phyloP scores from a whole-genome alignment of 208 protist species.

The Plasmodiophora brassicae region DNA sequence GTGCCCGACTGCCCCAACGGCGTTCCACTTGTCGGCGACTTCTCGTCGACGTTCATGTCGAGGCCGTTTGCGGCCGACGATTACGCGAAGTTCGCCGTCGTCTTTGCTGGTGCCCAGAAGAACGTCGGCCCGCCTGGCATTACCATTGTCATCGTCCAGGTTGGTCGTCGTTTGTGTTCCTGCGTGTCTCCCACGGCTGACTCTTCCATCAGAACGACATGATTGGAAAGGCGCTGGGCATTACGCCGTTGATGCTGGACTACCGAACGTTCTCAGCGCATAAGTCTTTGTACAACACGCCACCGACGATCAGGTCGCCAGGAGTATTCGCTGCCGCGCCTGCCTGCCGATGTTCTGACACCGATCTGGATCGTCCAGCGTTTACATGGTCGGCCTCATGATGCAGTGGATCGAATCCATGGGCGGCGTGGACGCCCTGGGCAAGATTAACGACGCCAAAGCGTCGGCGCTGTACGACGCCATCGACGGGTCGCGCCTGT shows the following conservation, averaged over 20 bases:
- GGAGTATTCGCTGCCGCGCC: not conserved
- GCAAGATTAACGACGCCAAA: not conserved
- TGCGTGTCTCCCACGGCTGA: not conserved
- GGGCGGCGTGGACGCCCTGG: not conserved
- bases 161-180: too few relatives aligned
- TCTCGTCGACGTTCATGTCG: not conserved
- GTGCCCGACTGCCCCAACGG: not conserved
- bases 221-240: not conserved
- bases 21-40: slow-evolving; percentile 13
- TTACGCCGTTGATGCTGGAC: not conserved
- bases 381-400: slow-evolving; percentile 6
- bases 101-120: slow-evolving; percentile 31
- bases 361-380: not conserved
- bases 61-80: not conserved
- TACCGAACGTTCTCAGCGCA: not conserved
- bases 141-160: slow-evolving; percentile 3
- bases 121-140: not conserved
- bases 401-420: not conserved
- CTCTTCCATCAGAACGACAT: not conserved
- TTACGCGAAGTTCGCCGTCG: not conserved
- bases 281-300: slow-evolving; percentile 14
- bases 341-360: not conserved
- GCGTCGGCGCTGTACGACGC: not conserved
- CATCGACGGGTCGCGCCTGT: not conserved
- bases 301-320: not conserved